phyloP scores from a whole-genome alignment of 2,329 filamentous ascomycete genomes.

The Exophiala spinifera region DNA sequence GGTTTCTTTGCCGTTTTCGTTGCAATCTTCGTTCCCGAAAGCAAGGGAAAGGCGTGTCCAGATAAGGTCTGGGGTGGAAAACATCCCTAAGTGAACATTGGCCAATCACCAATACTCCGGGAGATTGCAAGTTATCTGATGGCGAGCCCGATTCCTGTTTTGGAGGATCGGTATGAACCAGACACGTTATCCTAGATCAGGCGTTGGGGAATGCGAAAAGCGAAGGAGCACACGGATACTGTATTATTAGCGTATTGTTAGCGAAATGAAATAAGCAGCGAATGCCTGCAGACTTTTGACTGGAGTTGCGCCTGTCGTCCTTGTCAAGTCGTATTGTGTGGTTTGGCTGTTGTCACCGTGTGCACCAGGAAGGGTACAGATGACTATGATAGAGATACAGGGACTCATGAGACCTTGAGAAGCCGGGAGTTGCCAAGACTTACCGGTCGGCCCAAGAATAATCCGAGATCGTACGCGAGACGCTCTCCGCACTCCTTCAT shows the following conservation, averaged over 20 bases:
- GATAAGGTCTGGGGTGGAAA: conserved; percentile 85
- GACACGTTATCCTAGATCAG: background rate
- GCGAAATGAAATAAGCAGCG: background rate
- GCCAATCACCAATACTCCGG: background rate
- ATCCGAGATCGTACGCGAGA: too few species aligned
- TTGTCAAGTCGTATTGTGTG: too few species aligned
- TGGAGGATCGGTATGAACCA: too few species aligned
- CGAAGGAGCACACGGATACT: background rate
- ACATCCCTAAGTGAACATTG: background rate
- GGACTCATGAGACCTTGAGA: too few species aligned
- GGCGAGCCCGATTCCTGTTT: too few species aligned
- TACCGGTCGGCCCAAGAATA: too few species aligned
- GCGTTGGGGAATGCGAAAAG: background rate
- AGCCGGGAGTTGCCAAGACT: too few species aligned
- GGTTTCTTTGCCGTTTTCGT: conserved; percentile 69
- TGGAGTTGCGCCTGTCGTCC: background rate
- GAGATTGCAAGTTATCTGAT: too few species aligned
- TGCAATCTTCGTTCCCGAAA: conserved; percentile 73
- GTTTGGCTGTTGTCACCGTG: too few species aligned
- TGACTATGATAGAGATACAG: too few species aligned
- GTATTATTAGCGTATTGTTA: conserved; percentile 14
- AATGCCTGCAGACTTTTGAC: background rate
- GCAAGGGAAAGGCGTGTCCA: conserved; percentile 73
- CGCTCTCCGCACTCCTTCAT: background rate
- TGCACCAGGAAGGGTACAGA: too few species aligned